Percentiles rank a stretch among this genome's conserved stretches.
Conservation (phyloP, 2,329 filamentous ascomycete genomes). For the Diaporthe longicolla region DNA sequence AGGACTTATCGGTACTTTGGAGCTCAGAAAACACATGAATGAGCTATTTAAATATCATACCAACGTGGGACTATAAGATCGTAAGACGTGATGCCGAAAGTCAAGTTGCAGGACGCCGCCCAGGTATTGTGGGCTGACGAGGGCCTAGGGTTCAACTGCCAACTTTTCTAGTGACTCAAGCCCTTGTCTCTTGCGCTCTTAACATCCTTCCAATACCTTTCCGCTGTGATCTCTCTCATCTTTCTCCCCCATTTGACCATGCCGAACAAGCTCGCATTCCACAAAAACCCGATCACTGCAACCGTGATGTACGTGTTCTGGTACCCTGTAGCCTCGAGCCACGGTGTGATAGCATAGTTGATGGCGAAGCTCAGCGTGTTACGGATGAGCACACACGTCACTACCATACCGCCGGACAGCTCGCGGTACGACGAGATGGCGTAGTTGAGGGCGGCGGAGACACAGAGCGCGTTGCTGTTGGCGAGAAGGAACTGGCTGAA, state of each 20-base stretch:
- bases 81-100: not conserved
- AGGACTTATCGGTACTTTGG: not conserved
- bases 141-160: not conserved
- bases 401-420: constrained; percentile 49
- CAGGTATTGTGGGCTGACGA: not conserved
- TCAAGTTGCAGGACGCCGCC: not conserved
- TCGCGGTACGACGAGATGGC: constrained; percentile 51
- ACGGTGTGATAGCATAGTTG: constrained; percentile 53
- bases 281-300: constrained; percentile 54
- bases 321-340: constrained; percentile 53
- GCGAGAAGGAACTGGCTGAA: constrained; percentile 49
- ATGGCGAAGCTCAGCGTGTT: constrained; percentile 58
- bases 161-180: constrained; percentile 3
- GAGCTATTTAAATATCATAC: not conserved
- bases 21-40: not conserved
- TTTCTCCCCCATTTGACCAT: constrained; percentile 61
- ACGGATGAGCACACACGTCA: constrained; percentile 52
- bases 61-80: not conserved
- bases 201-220: constrained; percentile 36
- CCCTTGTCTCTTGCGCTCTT: constrained; percentile 31
- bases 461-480: constrained; percentile 48
- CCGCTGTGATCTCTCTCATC: constrained; percentile 22
- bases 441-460: constrained; percentile 49
- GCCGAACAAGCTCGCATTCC: constrained; percentile 57
- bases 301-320: constrained; percentile 55